Percentiles rank a stretch among this genome's conserved stretches.
Evolutionary conservation across 306 rosid species (phyloP).

Genomic region (Vigna hirtella): DNA sequence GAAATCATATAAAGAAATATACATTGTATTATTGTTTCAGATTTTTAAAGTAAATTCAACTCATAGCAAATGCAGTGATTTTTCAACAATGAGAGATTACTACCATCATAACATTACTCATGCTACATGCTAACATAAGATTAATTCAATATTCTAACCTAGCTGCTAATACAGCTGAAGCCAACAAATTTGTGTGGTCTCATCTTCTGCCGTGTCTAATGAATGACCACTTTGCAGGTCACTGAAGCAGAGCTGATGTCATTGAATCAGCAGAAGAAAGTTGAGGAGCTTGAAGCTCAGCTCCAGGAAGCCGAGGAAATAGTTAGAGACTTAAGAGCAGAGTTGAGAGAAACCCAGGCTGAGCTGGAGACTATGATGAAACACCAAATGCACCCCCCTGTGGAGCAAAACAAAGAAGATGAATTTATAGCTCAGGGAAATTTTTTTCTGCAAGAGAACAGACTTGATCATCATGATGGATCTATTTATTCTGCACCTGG

Average conservation of each 20-base stretch:
- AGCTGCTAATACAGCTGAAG: slow-evolving; percentile 8
- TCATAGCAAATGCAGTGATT: not conserved
- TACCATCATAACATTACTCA: not conserved
- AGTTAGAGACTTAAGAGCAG: slow-evolving; percentile 80
- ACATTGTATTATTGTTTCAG: slow-evolving; percentile 19
- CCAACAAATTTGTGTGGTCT: slow-evolving; percentile 14
- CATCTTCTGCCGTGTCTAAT: slow-evolving; percentile 30
- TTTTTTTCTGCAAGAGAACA: slow-evolving; percentile 42
- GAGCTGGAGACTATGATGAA: slow-evolving; percentile 64
- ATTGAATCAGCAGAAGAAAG: slow-evolving; percentile 65
- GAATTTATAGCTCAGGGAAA: slow-evolving; percentile 43
- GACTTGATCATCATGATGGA: slow-evolving; percentile 28
- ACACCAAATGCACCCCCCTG: slow-evolving; percentile 48
- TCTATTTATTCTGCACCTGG: slow-evolving; percentile 38
- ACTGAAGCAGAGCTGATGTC: slow-evolving; percentile 67
- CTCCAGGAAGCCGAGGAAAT: slow-evolving; percentile 89
- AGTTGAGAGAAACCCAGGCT: slow-evolving; percentile 71
- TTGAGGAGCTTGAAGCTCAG: slow-evolving; percentile 90
- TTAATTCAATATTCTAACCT: slow-evolving; percentile 22
- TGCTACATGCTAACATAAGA: slow-evolving; percentile 1
- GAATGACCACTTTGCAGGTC: slow-evolving; percentile 54
- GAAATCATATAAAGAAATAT: slow-evolving; percentile 14
- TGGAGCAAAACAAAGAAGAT: slow-evolving; percentile 50
- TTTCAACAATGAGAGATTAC: slow-evolving; percentile 19
- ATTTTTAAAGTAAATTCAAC: slow-evolving; percentile 3